Evolutionary conservation across 331 rosid genomes (phyloP).

Genomic region (Prunus yedoensis): DNA sequence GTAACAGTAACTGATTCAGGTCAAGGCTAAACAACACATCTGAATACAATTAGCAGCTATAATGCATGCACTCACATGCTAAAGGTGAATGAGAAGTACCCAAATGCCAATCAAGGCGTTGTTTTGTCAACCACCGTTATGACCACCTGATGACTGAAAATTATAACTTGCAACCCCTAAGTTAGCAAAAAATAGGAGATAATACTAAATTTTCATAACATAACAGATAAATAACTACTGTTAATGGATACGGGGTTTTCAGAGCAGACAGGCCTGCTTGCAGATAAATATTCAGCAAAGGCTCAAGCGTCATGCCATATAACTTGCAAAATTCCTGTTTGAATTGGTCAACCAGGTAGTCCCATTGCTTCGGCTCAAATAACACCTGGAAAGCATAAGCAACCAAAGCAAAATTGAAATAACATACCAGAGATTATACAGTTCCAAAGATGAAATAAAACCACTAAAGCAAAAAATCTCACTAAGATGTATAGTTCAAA

Average conservation of each 20-base stretch:
- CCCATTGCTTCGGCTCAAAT: constrained; percentile 96
- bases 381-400: constrained; percentile 58
- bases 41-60: constrained; percentile 5
- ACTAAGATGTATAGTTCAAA: background rate
- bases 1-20: constrained; percentile 75
- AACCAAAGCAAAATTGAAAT: constrained; percentile 12
- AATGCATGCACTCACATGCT: constrained; percentile 9
- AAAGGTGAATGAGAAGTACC: constrained; percentile 14
- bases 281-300: constrained; percentile 80
- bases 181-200: background rate
- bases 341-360: constrained; percentile 77
- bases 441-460: constrained; percentile 13
- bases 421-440: constrained; percentile 13
- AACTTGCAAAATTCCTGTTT: constrained; percentile 97
- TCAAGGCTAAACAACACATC: constrained; percentile 49
- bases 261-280: constrained; percentile 97
- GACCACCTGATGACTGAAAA: background rate
- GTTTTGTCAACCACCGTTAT: background rate
- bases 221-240: background rate
- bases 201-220: too few species aligned
- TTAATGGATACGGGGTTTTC: constrained; percentile 89
- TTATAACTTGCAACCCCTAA: background rate
- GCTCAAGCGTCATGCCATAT: constrained; percentile 96
- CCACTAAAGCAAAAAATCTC: background rate
- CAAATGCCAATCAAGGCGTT: background rate